Percentiles rank a stretch among this genome's conserved stretches.
These are phyloP conservation scores for Camellia japonica DNA, from an alignment of 148 eudicot species.

Conservation along the genomic window DNA sequence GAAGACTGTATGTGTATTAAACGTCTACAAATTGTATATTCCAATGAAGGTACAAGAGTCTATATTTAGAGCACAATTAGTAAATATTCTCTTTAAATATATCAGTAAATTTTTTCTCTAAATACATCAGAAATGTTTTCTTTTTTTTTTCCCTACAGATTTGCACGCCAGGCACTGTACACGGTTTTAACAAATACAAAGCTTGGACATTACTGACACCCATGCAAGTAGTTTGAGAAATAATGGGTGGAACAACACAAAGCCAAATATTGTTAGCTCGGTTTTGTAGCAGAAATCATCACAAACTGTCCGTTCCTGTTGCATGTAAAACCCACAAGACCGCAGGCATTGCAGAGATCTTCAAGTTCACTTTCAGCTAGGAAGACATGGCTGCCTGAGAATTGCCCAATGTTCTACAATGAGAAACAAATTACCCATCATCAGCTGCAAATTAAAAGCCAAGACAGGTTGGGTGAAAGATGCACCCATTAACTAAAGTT, in stretches of 20 bases:
- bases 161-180: not conserved
- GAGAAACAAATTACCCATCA: not conserved
- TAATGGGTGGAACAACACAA: not conserved
- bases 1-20: no score
- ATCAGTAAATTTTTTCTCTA: no score
- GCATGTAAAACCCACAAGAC: conserved; percentile 69
- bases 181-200: not conserved
- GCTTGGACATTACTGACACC: not conserved
- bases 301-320: conserved; percentile 65
- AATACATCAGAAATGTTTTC: no score
- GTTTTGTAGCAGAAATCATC: conserved; percentile 83
- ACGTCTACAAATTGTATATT: no score
- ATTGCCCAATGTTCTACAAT: conserved; percentile 57
- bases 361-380: conserved; percentile 76
- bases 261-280: conserved; percentile 26
- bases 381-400: conserved; percentile 66
- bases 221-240: not conserved
- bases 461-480: not conserved
- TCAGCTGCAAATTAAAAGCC: not conserved
- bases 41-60: no score
- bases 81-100: no score
- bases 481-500: not conserved
- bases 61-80: no score
- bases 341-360: conserved; percentile 81
- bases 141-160: not conserved